Percentiles rank a stretch among this genome's conserved stretches.
These are phyloP conservation scores for Guyanaporus albipodus DNA, from an alignment of 768 basidiomycete species.

Conservation along the genomic window DNA sequence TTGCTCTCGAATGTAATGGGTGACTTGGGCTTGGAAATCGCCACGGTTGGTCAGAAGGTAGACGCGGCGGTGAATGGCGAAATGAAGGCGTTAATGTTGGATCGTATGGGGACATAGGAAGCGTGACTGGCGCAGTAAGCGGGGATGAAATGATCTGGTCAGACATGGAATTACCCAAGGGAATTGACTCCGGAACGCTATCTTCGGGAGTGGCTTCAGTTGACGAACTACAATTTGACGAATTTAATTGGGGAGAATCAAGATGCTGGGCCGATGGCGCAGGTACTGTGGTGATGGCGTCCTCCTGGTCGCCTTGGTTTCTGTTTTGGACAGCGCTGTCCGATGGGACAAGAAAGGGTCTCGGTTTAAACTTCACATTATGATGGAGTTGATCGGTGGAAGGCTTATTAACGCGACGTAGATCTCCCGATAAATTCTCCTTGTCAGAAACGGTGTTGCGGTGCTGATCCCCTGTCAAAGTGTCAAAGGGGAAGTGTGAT, in stretches of 20 bases:
- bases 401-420: constrained; percentile 27
- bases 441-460: constrained; percentile 36
- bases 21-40: constrained; percentile 77
- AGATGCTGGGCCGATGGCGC: constrained; percentile 25
- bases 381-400: constrained; percentile 14
- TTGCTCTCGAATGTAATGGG: constrained; percentile 61
- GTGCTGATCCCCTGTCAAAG: constrained; percentile 58
- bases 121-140: constrained; percentile 20
- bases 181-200: not conserved
- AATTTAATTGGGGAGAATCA: constrained; percentile 22
- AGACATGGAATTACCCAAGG: not conserved
- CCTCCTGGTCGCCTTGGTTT: constrained; percentile 11
- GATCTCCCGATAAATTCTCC: constrained; percentile 32
- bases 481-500: constrained; percentile 18
- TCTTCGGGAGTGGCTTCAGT: not conserved
- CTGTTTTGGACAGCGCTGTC: constrained; percentile 11
- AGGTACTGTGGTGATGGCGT: constrained; percentile 12
- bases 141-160: constrained; percentile 24
- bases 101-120: constrained; percentile 73
- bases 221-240: not conserved
- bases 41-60: constrained; percentile 80
- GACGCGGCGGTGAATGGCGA: constrained; percentile 69
- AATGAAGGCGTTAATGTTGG: constrained; percentile 73
- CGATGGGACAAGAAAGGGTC: constrained; percentile 19
- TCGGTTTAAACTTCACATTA: constrained; percentile 17